Evolutionary conservation across 2,329 filamentous ascomycete species (phyloP).

Genomic region (Alternaria consortialis): DNA sequence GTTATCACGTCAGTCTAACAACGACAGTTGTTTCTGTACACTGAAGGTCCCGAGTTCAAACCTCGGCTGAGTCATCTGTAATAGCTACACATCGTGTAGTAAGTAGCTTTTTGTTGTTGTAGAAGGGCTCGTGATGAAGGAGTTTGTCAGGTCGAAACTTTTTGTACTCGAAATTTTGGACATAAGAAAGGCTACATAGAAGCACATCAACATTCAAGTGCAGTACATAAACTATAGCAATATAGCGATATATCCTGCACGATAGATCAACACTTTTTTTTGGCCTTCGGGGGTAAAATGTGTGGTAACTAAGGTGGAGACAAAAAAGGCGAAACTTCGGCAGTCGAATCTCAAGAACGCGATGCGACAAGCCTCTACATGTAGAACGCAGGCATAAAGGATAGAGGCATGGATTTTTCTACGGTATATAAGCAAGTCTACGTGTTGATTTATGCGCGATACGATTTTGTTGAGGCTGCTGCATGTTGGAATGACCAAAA

Average conservation of each 20-base stretch:
- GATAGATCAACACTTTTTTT: background rate
- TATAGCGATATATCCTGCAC: background rate
- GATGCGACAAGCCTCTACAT: background rate
- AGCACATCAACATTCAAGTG: background rate
- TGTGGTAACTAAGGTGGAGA: background rate
- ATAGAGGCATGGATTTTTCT: accelerated
- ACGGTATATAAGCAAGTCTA: background rate
- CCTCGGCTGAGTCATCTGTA: constrained; percentile 25
- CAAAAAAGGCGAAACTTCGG: constrained; percentile 4
- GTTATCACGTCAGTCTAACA: constrained; percentile 60
- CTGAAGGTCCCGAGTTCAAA: constrained; percentile 30
- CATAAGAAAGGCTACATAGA: background rate
- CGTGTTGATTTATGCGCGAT: background rate
- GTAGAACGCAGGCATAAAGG: background rate
- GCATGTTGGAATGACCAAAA: background rate
- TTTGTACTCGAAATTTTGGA: background rate
- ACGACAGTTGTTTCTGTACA: constrained; percentile 7
- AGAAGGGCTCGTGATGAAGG: no score
- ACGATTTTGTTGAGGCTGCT: background rate
- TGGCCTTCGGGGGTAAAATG: background rate
- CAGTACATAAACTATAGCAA: background rate
- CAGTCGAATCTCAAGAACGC: background rate
- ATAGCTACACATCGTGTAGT: background rate
- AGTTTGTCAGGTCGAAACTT: background rate
- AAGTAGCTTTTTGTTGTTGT: background rate